phyloP scores from a whole-genome alignment of 106 monocot genomes.

The Xerophyta viscosa region DNA sequence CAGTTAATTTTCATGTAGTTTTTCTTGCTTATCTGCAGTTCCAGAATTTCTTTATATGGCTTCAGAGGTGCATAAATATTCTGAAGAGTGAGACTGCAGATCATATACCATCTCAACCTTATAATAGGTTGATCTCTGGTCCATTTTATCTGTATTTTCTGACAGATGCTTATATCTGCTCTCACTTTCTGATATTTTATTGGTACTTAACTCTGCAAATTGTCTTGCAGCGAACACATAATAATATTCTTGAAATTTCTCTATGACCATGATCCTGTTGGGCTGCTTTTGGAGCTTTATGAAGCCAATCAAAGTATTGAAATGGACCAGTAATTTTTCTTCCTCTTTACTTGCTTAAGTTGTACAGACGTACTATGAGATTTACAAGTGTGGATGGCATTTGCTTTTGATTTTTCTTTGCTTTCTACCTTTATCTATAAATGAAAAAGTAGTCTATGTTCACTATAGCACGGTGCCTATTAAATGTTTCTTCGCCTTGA shows the following conservation, averaged over 20 bases:
- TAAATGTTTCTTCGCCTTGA: no score
- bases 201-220: background rate
- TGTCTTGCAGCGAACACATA: slow-evolving; percentile 61
- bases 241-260: slow-evolving; percentile 87
- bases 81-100: slow-evolving; percentile 65
- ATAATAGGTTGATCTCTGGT: slow-evolving; percentile 44
- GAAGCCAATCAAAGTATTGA: slow-evolving; percentile 25
- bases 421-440: no score
- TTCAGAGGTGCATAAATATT: slow-evolving; percentile 67
- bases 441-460: no score
- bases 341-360: no score
- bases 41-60: slow-evolving; percentile 96
- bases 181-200: background rate
- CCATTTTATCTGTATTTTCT: background rate
- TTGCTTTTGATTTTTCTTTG: no score
- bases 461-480: no score
- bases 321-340: slow-evolving; percentile 60
- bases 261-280: slow-evolving; percentile 59
- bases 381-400: no score
- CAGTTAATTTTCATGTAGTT: no score
- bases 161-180: background rate
- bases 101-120: slow-evolving; percentile 50
- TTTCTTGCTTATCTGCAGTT: slow-evolving; percentile 48
- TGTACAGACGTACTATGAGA: no score
- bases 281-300: slow-evolving; percentile 49